Conservation (phyloP, 202 grass and related monocot species). For the Panicum virgatum region DNA sequence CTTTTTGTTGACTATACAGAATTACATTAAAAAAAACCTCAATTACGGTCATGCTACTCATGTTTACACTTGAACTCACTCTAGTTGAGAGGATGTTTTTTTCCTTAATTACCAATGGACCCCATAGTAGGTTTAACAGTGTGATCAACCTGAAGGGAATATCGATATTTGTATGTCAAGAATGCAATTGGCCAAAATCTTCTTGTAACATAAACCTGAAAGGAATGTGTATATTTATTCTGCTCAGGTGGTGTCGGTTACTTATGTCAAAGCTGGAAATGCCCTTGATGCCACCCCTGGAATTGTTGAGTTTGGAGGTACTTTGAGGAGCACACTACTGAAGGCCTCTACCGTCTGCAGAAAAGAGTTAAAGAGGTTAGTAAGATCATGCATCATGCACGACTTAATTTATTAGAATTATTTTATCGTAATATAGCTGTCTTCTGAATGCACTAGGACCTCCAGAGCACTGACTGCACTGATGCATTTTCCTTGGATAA, state of each 20-base stretch:
- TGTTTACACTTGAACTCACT: not conserved
- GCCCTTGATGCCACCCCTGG: constrained; percentile 52
- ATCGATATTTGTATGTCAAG: not conserved
- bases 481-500: not conserved
- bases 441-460: not conserved
- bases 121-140: not conserved
- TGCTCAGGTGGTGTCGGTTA: constrained; percentile 72
- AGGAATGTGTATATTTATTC: constrained; percentile 23
- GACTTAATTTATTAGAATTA: not conserved
- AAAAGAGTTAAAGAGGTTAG: constrained; percentile 76
- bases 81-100: not conserved
- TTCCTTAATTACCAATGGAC: not conserved
- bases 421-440: not conserved
- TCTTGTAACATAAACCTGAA: not conserved
- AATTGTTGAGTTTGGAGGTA: constrained; percentile 83
- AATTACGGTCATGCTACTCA: not conserved
- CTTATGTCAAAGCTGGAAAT: constrained; percentile 73
- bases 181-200: constrained; percentile 9
- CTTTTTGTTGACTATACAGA: not conserved
- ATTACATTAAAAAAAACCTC: not conserved
- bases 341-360: constrained; percentile 64
- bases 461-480: not conserved
- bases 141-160: not conserved
- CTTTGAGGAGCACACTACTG: constrained; percentile 86
- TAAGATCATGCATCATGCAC: not conserved